Evolutionary conservation across 1,139 yeast species (phyloP).

Genomic region (Hanseniaspora uvarum): DNA sequence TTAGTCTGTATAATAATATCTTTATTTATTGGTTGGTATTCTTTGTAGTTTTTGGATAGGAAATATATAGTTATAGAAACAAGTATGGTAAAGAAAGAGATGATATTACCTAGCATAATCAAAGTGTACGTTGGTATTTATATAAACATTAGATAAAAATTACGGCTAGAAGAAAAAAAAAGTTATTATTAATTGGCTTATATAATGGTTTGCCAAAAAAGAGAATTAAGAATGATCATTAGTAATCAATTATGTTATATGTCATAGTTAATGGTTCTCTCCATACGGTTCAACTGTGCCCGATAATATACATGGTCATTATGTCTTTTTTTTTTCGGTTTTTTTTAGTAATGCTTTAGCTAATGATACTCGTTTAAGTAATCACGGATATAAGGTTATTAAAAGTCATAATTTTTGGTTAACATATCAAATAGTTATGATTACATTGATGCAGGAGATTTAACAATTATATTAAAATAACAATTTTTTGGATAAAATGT

Average conservation of each 20-base stretch:
- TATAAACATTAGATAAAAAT: not conserved
- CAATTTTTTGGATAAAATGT: too few species aligned
- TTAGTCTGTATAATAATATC: not conserved
- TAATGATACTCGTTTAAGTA: not conserved
- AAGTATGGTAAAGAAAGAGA: not conserved
- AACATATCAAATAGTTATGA: too few species aligned
- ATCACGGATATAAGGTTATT: too few species aligned
- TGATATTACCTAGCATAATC: constrained; percentile 3
- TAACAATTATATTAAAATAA: too few species aligned
- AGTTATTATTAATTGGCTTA: too few species aligned
- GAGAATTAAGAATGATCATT: not conserved
- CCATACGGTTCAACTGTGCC: too few species aligned
- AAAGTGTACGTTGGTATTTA: not conserved
- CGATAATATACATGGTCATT: too few species aligned
- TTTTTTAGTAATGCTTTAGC: not conserved
- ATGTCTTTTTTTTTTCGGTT: not conserved
- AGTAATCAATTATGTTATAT: not conserved
- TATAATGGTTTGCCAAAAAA: too few species aligned
- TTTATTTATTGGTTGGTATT: not conserved
- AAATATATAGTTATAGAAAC: not conserved
- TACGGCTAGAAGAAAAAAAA: not conserved
- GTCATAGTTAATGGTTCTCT: too few species aligned
- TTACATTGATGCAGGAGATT: too few species aligned
- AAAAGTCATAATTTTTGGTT: too few species aligned
- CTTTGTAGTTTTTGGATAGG: not conserved